Evolutionary conservation across 1,284 basidiomycete species (phyloP), one percentile per base, ranked within the genome.

Genomic region (Cryptococcus sp.): DNA sequence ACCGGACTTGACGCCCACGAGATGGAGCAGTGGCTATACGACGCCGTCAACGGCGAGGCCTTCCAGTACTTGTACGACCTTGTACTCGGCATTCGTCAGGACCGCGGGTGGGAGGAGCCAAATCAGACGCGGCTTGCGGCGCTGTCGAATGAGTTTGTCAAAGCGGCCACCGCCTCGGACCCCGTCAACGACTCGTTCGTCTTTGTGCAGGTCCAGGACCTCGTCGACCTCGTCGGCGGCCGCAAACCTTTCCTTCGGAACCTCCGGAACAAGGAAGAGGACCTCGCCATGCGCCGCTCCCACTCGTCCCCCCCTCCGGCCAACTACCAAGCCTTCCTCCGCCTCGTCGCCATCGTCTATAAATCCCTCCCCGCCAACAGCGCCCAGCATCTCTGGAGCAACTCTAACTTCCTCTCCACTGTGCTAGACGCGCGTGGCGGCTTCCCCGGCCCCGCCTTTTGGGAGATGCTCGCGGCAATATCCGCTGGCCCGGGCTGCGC

Each of bases 191-290:
- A 76, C 61, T 48, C 33, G 11, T 77, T 83, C 28, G 78, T 94
- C 12, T 79, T 91, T 28, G 76, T 80, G 24, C 82, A 84, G 20
- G 84, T 90, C 56, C 90, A 93, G 68, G 79, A 79, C 1, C 81
- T 95, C 16, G 77, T 94, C 38, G 82, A 84, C 16, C 78, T 89
- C 43, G 85, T 96, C 64, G 86, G 84, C 0, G 86, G 87, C 59
- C 87, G 89, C 8, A 89, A 88, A 13, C 87, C 88, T 0, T 88
- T 94, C 71, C 80, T 96, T n/a, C 84, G 89, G 44, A 91, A 90
- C 71, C 86, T 96, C 71, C 91, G 92, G 71, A 90, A 93, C 67
- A 80, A 87, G 42, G 92, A 96, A 71, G 93, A 96, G 75, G 93
- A 96, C 70, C 76, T 87, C 24, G 80, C 87, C 5, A 79, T 87